Evolutionary conservation across 2,329 filamentous ascomycete genomes (phyloP).

Genomic region (Sporothrix phasma): DNA sequence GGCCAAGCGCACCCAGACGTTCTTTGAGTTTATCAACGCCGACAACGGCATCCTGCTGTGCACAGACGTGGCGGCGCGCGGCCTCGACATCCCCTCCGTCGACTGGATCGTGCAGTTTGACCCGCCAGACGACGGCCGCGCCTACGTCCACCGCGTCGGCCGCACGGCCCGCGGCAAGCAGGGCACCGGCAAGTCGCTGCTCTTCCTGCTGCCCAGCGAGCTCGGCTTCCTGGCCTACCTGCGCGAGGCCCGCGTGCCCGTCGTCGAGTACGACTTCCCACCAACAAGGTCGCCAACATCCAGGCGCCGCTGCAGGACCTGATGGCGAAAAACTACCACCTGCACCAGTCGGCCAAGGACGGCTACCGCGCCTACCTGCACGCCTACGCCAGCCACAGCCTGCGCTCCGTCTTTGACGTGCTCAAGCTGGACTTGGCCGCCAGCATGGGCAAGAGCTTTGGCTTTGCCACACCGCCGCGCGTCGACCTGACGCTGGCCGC

Average conservation of each 20-base stretch:
- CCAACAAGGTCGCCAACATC: conserved; percentile 83
- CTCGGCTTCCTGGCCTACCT: conserved; percentile 87
- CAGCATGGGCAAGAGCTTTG: conserved; percentile 76
- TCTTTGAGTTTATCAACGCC: conserved; percentile 81
- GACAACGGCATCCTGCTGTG: conserved; percentile 82
- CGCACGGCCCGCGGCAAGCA: conserved; percentile 81
- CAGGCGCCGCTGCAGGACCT: conserved; percentile 89
- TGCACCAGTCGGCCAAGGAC: conserved; percentile 75
- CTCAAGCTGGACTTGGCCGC: conserved; percentile 73
- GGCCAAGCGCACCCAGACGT: conserved; percentile 87
- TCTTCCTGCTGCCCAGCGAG: conserved; percentile 89
- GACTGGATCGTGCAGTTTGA: conserved; percentile 97
- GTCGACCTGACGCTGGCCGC: conserved; percentile 71
- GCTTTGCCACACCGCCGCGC: conserved; percentile 65
- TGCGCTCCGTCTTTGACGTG: conserved; percentile 77
- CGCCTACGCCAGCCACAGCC: conserved; percentile 79
- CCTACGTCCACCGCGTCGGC: conserved; percentile 93
- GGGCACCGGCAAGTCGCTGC: conserved; percentile 75
- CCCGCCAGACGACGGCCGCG: conserved; percentile 78
- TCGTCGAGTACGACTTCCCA: conserved; percentile 92
- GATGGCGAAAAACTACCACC: conserved; percentile 90
- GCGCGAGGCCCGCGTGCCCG: conserved; percentile 81
- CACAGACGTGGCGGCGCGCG: conserved; percentile 91
- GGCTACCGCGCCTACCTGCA: conserved; percentile 86
- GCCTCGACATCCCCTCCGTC: conserved; percentile 85